These are phyloP conservation scores for Microbotryum violaceum DNA, from an alignment of 1,284 basidiomycete genomes.

Conservation along the genomic window DNA sequence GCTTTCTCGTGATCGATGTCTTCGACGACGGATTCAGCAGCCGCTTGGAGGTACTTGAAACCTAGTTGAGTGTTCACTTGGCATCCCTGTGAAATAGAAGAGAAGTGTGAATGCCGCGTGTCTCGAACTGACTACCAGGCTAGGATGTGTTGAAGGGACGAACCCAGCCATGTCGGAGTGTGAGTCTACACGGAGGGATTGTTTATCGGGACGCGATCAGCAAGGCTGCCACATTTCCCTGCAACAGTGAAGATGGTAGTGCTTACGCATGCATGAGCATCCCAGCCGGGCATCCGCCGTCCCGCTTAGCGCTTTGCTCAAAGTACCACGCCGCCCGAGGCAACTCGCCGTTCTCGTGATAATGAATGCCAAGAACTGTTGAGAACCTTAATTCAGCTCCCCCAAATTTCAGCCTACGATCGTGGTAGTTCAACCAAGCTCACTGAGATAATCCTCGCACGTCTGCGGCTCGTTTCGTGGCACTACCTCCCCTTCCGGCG, in stretches of 20 bases:
- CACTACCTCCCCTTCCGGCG: no score
- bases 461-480: slow-evolving; percentile 7
- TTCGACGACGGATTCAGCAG: slow-evolving; percentile 70
- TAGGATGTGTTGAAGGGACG: not conserved
- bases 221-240: not conserved
- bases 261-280: slow-evolving; percentile 78
- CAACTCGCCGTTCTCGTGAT: slow-evolving; percentile 70
- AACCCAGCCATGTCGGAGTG: slow-evolving; percentile 81
- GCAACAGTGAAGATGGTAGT: not conserved
- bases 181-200: slow-evolving; percentile 41
- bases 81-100: slow-evolving; percentile 32
- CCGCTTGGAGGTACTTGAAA: slow-evolving; percentile 73
- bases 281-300: slow-evolving; percentile 74
- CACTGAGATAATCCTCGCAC: slow-evolving; percentile 27
- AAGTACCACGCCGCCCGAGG: slow-evolving; percentile 67
- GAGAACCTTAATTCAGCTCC: not conserved
- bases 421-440: not conserved
- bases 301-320: slow-evolving; percentile 64
- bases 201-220: not conserved
- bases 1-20: slow-evolving; percentile 54
- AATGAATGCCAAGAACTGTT: slow-evolving; percentile 60
- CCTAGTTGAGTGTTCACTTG: slow-evolving; percentile 57
- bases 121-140: no score
- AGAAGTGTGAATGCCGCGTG: not conserved
- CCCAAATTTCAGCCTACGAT: not conserved